Percentiles rank a stretch among this genome's conserved stretches.
Conservation (phyloP, 2,329 filamentous ascomycete genomes). For the Alternaria solani region DNA sequence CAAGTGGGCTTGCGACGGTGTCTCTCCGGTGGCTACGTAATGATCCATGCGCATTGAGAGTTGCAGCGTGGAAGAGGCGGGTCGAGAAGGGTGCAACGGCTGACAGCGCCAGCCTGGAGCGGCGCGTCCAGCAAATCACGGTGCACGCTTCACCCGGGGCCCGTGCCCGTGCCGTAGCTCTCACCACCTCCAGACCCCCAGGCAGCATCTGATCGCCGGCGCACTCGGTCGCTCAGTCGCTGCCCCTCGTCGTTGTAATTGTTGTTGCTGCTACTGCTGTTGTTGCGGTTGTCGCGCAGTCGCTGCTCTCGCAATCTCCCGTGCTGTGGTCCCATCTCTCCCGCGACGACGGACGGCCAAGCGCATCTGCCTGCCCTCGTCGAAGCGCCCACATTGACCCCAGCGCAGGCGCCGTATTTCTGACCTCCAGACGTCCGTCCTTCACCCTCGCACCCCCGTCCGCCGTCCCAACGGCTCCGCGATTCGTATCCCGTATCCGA, state of each 20-base stretch:
- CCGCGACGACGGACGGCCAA: conserved; percentile 18
- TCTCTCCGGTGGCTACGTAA: neutral
- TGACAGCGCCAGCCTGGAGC: conserved; percentile 5
- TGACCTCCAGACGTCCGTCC: neutral
- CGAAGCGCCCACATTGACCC: conserved; percentile 22
- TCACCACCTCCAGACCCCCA: conserved; percentile 7
- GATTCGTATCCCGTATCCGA: conserved; percentile 9
- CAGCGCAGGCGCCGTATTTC: conserved; percentile 15
- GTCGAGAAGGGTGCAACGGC: conserved; percentile 8
- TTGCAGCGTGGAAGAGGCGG: conserved; percentile 2
- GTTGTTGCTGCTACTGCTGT: too few species aligned
- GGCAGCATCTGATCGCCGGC: conserved; percentile 12
- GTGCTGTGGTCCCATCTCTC: conserved; percentile 21
- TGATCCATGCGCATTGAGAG: neutral
- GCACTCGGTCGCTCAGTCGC: conserved; percentile 3
- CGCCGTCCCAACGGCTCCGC: conserved; percentile 11
- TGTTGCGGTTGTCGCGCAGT: neutral
- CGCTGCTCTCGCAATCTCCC: conserved; percentile 5
- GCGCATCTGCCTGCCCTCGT: conserved; percentile 21
- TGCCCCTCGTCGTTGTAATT: conserved; percentile 6
- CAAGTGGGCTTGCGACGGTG: neutral
- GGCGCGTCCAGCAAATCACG: conserved; percentile 15
- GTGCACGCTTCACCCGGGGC: neutral
- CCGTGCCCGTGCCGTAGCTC: conserved; percentile 7
- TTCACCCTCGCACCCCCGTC: neutral